These are phyloP conservation scores for Puccinia horiana DNA, from an alignment of 1,284 basidiomycete genomes.

Conservation along the genomic window DNA sequence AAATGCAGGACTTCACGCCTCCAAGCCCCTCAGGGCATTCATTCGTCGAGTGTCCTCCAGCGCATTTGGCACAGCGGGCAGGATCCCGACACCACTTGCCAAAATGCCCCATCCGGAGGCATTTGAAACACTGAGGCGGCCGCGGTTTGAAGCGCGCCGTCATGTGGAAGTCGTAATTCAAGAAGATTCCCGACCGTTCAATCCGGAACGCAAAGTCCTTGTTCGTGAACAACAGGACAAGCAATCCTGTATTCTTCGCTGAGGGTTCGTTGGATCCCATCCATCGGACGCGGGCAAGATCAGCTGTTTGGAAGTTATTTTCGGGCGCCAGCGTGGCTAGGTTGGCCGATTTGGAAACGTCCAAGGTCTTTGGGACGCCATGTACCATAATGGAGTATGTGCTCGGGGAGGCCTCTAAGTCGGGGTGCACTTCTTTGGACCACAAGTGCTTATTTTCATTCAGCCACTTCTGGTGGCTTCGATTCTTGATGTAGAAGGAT, in stretches of 20 bases:
- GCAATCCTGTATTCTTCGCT: background rate
- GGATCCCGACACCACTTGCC: too few relatives aligned
- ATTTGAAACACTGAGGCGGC: conserved; percentile 24
- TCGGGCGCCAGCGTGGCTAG: background rate
- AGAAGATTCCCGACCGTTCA: background rate
- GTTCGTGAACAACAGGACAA: background rate
- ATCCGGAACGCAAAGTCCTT: background rate
- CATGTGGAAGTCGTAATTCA: background rate
- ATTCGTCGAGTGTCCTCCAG: too few relatives aligned
- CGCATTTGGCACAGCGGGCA: too few relatives aligned
- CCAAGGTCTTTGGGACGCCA: background rate
- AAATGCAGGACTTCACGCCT: background rate
- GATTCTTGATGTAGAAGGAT: background rate
- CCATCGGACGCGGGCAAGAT: background rate
- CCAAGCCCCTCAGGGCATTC: too few relatives aligned
- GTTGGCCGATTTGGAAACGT: background rate
- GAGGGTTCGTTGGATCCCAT: background rate
- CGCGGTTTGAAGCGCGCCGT: background rate
- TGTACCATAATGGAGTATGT: background rate
- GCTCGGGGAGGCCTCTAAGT: background rate
- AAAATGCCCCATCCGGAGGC: too few relatives aligned
- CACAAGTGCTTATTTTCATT: background rate
- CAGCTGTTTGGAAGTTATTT: background rate
- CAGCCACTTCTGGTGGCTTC: background rate
- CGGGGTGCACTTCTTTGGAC: background rate